Evolutionary conservation across 768 basidiomycete genomes (phyloP), one percentile per base, ranked within the genome.

Genomic region (Russula abietina): DNA sequence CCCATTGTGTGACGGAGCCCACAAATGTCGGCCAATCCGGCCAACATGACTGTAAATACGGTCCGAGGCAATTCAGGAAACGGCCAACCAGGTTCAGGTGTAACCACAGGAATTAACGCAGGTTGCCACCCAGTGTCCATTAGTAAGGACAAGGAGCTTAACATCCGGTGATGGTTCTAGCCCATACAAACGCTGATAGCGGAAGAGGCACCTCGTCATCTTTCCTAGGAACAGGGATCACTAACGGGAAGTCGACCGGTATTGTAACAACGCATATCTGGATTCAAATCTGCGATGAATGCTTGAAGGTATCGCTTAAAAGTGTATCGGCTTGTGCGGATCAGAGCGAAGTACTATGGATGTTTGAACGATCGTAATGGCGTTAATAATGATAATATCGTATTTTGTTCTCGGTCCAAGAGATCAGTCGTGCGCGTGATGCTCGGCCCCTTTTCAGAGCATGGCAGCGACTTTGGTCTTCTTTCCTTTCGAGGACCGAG

Each of bases 361-460:
- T 33, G 17, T 11, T 16, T 51, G 7, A 22, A 53, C 26, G 22
- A 28, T 38, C 46, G 30, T 33, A 14, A 53, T 22, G 33, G 43
- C 16, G 12, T 30, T 26, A 17, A 38, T 38, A n/a, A 22, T 22
- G 28, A 39, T 41, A 51, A 50, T 26, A 28, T 38, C 19, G 9
- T 38, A 5, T 39, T 6, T 5, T 38, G 26, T 16, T 30, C 22
- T 30, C 28, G 28, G 41, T 32, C n/a, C 26, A 14, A 32, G 22
- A 24, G 46, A 39, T 55, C 45, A 28, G 36, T 36, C 36, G 12
- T 28, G 32, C 45, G n/a, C 33, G 45, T 46, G 57, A 46, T 22
- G 36, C n/a, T 46, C n/a, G 28, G 28, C 41, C 45, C 22, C 17
- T n/a, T 50, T 55, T 52, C 48, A 64, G 33, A n/a, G 58, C 63